These are phyloP conservation scores for Chaetomiaceae sp. DNA, from an alignment of 2,329 filamentous ascomycete species.

Conservation along the genomic window DNA sequence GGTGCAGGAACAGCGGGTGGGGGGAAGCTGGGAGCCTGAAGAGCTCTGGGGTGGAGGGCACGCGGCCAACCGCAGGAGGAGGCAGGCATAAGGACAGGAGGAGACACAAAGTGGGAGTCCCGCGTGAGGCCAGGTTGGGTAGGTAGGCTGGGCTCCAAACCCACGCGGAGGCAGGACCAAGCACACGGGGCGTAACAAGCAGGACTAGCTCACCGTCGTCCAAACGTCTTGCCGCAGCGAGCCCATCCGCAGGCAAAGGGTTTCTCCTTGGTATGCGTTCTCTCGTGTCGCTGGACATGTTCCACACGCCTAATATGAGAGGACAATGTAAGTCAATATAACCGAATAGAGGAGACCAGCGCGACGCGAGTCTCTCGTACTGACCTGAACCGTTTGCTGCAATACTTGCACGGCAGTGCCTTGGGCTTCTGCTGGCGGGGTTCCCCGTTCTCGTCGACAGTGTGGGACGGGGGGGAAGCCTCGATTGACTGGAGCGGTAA, in stretches of 20 bases:
- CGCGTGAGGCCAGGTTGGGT: no score
- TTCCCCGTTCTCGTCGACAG: constrained; percentile 43
- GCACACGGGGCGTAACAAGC: constrained; percentile 14
- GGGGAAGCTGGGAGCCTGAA: background rate
- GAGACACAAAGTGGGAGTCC: background rate
- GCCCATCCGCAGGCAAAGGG: constrained; percentile 55
- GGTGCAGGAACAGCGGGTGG: background rate
- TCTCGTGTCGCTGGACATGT: constrained; percentile 58
- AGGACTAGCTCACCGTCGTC: constrained; percentile 47
- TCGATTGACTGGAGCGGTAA: constrained; percentile 49
- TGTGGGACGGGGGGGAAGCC: constrained; percentile 33
- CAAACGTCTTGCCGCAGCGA: constrained; percentile 57
- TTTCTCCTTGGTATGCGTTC: constrained; percentile 60
- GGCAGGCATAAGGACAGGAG: background rate
- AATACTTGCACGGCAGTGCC: constrained; percentile 57
- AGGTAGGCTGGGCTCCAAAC: constrained; percentile 5
- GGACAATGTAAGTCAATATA: constrained; percentile 37
- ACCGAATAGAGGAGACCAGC: constrained; percentile 24
- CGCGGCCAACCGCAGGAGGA: background rate
- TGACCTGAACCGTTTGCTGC: constrained; percentile 57
- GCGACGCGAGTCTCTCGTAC: constrained; percentile 24
- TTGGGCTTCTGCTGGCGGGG: constrained; percentile 54
- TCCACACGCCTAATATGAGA: constrained; percentile 50
- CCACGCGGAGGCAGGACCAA: constrained; percentile 11
- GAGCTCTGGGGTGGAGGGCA: background rate